Conservation (phyloP, 352 stramenopile species). For the Phytophthora pisi region DNA sequence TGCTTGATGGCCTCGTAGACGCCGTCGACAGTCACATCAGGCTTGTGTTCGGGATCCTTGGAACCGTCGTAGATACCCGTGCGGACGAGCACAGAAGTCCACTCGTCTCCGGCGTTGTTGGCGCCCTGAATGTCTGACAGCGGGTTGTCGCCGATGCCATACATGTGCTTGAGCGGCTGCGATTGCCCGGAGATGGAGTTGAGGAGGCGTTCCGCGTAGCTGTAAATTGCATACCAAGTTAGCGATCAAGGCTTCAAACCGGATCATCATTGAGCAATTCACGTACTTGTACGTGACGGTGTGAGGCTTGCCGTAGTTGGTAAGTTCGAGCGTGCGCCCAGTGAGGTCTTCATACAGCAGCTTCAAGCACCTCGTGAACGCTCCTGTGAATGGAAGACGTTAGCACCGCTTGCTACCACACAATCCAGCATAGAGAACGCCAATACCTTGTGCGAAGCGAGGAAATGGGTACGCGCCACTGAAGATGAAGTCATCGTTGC, state of each 20-base stretch:
- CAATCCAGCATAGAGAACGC: neutral
- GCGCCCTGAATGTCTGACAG: slow-evolving; percentile 86
- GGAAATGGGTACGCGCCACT: slow-evolving; percentile 82
- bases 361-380: slow-evolving; percentile 80
- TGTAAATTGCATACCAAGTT: slow-evolving; percentile 21
- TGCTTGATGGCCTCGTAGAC: slow-evolving; percentile 82
- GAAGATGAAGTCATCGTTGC: slow-evolving; percentile 91
- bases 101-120: slow-evolving; percentile 83
- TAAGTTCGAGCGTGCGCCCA: slow-evolving; percentile 68
- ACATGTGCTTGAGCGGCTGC: slow-evolving; percentile 66
- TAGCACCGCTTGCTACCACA: neutral
- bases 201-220: slow-evolving; percentile 72
- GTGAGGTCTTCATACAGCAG: slow-evolving; percentile 78
- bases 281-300: slow-evolving; percentile 84
- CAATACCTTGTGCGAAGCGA: slow-evolving; percentile 79
- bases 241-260: neutral
- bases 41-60: slow-evolving; percentile 63
- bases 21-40: slow-evolving; percentile 63
- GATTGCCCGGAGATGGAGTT: slow-evolving; percentile 55
- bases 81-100: slow-evolving; percentile 86
- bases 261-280: neutral
- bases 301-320: slow-evolving; percentile 86
- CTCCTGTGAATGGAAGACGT: slow-evolving; percentile 31
- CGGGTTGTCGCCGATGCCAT: slow-evolving; percentile 91
- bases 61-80: slow-evolving; percentile 85